Conservation (phyloP, 2,329 filamentous ascomycete species). For the Fusarium sp. region DNA sequence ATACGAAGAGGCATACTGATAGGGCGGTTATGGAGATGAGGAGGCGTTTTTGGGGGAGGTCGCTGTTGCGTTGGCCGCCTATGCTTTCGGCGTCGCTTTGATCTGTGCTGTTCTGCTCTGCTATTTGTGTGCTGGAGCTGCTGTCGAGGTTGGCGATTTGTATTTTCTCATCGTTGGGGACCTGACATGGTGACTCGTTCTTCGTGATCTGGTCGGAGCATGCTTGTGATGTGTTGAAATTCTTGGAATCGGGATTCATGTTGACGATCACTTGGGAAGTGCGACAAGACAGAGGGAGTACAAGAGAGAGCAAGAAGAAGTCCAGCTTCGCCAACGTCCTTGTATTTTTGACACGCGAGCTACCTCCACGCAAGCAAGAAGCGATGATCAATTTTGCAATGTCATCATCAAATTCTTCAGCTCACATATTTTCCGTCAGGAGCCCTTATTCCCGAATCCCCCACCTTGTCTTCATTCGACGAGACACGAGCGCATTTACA, state of each 20-base stretch:
- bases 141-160: not conserved
- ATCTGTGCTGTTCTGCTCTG: not conserved
- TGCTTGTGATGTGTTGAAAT: not conserved
- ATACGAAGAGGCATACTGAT: not conserved
- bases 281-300: too few species aligned
- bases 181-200: not conserved
- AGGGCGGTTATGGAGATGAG: constrained; percentile 35
- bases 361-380: not conserved
- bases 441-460: not conserved
- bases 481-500: not conserved
- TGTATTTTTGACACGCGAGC: not conserved
- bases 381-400: not conserved
- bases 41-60: constrained; percentile 46
- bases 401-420: not conserved
- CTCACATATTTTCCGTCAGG: not conserved
- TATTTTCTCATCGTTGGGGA: not conserved
- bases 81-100: constrained; percentile 32
- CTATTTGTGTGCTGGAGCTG: not conserved
- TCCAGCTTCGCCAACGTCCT: too few species aligned
- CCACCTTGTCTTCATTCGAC: not conserved
- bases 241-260: not conserved
- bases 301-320: too few species aligned
- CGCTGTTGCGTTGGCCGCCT: constrained; percentile 45
- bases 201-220: not conserved
- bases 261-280: too few species aligned